phyloP scores from a whole-genome alignment of 2,329 filamentous ascomycete genomes.

The Exophiala phaeomuriformis region DNA sequence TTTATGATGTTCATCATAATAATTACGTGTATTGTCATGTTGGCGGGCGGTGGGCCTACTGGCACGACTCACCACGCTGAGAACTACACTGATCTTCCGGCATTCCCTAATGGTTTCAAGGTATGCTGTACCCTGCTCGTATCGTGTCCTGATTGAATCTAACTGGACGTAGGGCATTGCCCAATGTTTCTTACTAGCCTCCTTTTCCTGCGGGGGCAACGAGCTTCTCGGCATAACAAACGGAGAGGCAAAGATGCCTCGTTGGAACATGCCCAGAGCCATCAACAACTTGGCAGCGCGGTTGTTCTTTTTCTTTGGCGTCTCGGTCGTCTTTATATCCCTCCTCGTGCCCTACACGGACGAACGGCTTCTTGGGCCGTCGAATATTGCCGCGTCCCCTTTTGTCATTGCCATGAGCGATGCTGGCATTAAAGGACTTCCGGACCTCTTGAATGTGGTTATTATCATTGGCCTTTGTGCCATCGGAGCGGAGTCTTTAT shows the following conservation, averaged over 20 bases:
- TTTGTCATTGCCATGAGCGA: slow-evolving; percentile 89
- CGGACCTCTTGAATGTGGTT: slow-evolving; percentile 81
- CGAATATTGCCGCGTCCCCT: slow-evolving; percentile 56
- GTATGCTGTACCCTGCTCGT: too few relatives aligned
- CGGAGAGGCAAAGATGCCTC: slow-evolving; percentile 46
- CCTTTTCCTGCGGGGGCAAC: slow-evolving; percentile 34
- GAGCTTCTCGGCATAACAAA: slow-evolving; percentile 51
- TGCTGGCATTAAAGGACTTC: slow-evolving; percentile 70
- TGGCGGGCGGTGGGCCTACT: slow-evolving; percentile 29
- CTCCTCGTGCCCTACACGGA: slow-evolving; percentile 53
- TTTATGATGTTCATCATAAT: slow-evolving; percentile 33
- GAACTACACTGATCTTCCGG: slow-evolving; percentile 24
- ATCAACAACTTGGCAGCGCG: slow-evolving; percentile 47
- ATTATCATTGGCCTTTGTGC: slow-evolving; percentile 66
- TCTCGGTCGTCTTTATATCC: slow-evolving; percentile 51
- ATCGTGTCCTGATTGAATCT: too few relatives aligned
- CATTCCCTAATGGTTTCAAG: slow-evolving; percentile 31
- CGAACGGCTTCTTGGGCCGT: slow-evolving; percentile 41
- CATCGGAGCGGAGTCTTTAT: slow-evolving; percentile 7
- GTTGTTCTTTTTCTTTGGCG: slow-evolving; percentile 49
- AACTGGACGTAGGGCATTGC: slow-evolving; percentile 27
- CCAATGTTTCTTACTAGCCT: slow-evolving; percentile 32
- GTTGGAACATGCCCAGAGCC: slow-evolving; percentile 47
- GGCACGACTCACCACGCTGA: not conserved
- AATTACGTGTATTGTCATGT: slow-evolving; percentile 29